phyloP scores from a whole-genome alignment of 805 yeast species.

The Nematodospora valgi region DNA sequence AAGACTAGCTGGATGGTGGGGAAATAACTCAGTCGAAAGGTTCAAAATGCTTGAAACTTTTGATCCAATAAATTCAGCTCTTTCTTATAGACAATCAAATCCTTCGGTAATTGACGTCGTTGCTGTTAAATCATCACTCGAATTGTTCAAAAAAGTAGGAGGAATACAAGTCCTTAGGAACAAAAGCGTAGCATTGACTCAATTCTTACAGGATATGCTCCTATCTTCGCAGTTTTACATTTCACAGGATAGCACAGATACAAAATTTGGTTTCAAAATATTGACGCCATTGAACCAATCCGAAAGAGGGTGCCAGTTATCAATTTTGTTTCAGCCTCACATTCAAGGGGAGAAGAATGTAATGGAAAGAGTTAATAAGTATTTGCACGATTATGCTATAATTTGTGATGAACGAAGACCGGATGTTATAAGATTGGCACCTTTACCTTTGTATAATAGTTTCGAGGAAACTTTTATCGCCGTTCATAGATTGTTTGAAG shows the following conservation, averaged over 20 bases:
- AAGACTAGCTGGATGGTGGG: constrained; percentile 97
- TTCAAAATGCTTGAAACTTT: constrained; percentile 78
- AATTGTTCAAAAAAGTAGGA: constrained; percentile 55
- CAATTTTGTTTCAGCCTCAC: constrained; percentile 57
- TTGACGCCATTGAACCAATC: constrained; percentile 61
- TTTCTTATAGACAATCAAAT: constrained; percentile 86
- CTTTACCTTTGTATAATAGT: constrained; percentile 78
- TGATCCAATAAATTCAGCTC: constrained; percentile 80
- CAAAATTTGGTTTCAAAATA: constrained; percentile 52
- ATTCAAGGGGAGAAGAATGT: constrained; percentile 36
- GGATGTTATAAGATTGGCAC: constrained; percentile 85
- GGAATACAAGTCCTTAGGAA: constrained; percentile 58
- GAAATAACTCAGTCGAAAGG: constrained; percentile 66
- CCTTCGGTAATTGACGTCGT: constrained; percentile 87
- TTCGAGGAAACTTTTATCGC: constrained; percentile 58
- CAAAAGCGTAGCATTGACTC: constrained; percentile 58
- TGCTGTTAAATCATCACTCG: constrained; percentile 63
- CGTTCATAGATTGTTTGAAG: constrained; percentile 42
- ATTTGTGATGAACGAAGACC: constrained; percentile 90
- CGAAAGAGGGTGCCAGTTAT: constrained; percentile 79
- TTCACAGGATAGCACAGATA: constrained; percentile 14
- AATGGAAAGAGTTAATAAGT: constrained; percentile 59
- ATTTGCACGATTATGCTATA: constrained; percentile 56
- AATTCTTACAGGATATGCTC: constrained; percentile 49
- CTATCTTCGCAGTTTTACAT: constrained; percentile 45